A percentile compares a stretch with the other conserved stretches of the same genome.
Evolutionary conservation across 768 basidiomycete species (phyloP).

Genomic region (Artomyces pyxidatus): DNA sequence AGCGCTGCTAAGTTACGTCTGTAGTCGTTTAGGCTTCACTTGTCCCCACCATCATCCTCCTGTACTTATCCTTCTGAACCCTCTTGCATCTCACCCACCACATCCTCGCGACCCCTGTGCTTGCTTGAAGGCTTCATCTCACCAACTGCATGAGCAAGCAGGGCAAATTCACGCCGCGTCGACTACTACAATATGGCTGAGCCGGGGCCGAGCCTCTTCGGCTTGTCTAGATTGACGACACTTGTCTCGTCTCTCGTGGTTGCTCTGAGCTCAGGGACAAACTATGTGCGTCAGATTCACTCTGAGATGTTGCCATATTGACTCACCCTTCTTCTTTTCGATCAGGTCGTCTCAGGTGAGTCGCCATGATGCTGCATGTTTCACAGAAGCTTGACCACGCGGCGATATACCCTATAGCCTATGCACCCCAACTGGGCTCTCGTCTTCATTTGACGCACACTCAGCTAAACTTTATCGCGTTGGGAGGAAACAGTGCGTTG

Average conservation of each 20-base stretch:
- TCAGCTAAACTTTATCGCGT: slow-evolving; percentile 70
- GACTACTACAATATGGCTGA: too few species aligned
- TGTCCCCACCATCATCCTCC: too few species aligned
- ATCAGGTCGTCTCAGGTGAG: slow-evolving; percentile 31
- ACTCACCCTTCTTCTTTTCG: neutral
- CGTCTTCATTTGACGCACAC: slow-evolving; percentile 72
- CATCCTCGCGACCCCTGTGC: too few species aligned
- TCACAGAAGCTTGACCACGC: neutral
- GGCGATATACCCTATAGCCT: too few species aligned
- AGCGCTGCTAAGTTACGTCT: too few species aligned
- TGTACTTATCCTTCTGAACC: too few species aligned
- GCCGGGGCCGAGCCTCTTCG: too few species aligned
- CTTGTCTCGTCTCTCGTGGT: slow-evolving; percentile 52
- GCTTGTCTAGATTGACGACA: slow-evolving; percentile 3
- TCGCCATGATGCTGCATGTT: neutral
- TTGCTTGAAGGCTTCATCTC: too few species aligned
- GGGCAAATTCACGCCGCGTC: too few species aligned
- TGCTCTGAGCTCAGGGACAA: slow-evolving; percentile 59
- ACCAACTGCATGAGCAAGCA: too few species aligned
- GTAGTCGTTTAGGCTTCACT: too few species aligned
- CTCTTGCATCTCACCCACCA: too few species aligned
- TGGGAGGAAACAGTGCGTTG: slow-evolving; percentile 66
- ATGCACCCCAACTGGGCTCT: slow-evolving; percentile 80
- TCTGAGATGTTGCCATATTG: neutral
- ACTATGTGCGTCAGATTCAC: slow-evolving; percentile 47